These are phyloP conservation scores for Citrus unshiu DNA, from an alignment of 345 rosid species.

Conservation along the genomic window DNA sequence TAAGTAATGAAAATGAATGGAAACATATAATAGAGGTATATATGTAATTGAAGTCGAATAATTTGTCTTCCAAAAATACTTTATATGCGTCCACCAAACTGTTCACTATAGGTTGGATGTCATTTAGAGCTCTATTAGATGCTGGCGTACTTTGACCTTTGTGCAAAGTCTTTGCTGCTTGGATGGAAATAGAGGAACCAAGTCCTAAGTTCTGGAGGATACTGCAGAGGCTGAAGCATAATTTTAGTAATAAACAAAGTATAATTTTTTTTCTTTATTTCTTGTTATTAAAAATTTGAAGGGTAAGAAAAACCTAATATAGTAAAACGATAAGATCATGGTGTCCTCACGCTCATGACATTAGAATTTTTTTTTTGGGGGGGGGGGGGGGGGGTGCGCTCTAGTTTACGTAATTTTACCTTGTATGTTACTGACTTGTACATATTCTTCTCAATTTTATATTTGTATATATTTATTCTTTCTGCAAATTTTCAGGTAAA, in stretches of 20 bases:
- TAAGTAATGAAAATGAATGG: too few relatives aligned
- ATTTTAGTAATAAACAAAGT: background rate
- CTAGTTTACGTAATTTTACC: background rate
- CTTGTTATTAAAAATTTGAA: background rate
- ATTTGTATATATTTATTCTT: too few relatives aligned
- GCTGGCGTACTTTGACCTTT: background rate
- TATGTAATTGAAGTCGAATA: background rate
- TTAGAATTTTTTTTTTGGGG: too few relatives aligned
- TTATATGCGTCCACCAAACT: background rate
- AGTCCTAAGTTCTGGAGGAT: background rate
- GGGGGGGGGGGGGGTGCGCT: too few relatives aligned
- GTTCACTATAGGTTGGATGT: background rate
- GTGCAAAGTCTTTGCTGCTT: background rate
- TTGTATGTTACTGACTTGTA: background rate
- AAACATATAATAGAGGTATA: background rate
- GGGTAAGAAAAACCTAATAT: background rate
- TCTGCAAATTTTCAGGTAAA: constrained; percentile 16
- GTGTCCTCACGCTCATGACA: background rate
- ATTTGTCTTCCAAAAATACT: background rate
- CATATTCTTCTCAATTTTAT: background rate
- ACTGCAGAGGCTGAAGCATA: background rate
- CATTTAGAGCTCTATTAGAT: background rate
- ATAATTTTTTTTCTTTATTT: background rate
- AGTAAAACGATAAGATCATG: background rate
- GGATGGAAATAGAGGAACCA: background rate